Evolutionary conservation across 257 asterid species (phyloP).

Genomic region (Lithospermum erythrorhizon): DNA sequence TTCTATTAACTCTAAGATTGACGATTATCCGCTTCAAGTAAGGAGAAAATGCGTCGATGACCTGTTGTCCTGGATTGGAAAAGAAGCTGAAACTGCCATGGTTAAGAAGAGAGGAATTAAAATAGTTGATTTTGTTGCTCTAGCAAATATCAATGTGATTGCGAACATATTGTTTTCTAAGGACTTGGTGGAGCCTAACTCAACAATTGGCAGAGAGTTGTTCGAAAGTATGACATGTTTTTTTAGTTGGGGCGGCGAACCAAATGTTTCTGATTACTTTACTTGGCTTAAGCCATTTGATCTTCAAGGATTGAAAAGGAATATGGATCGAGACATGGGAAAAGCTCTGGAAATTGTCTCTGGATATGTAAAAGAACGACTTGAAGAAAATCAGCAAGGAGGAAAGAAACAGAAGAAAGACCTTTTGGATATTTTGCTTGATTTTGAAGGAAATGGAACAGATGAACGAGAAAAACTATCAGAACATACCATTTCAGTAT

Average conservation of each 20-base stretch:
- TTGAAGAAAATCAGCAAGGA: conserved; percentile 22
- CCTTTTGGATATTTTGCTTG: conserved; percentile 48
- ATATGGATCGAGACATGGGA: conserved; percentile 16
- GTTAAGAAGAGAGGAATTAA: conserved; percentile 20
- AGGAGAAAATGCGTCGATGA: conserved; percentile 31
- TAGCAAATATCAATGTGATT: conserved; percentile 35
- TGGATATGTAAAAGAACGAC: conserved; percentile 36
- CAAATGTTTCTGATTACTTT: conserved; percentile 41
- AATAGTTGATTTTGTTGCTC: conserved; percentile 30
- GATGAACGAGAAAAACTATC: conserved; percentile 42
- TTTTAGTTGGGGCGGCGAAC: conserved; percentile 32
- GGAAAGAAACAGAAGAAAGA: conserved; percentile 32
- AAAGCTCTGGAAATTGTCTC: conserved; percentile 28
- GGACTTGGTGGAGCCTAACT: conserved; percentile 31
- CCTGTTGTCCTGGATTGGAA: conserved; percentile 39
- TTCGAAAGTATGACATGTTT: conserved; percentile 41
- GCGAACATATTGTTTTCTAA: conserved; percentile 43
- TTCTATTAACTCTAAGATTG: too few species aligned
- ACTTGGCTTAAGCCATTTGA: conserved; percentile 37
- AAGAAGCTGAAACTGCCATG: conserved; percentile 16
- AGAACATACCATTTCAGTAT: conserved; percentile 18
- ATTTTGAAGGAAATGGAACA: conserved; percentile 47
- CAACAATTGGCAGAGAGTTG: conserved; percentile 17
- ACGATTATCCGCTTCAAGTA: conserved; percentile 11
- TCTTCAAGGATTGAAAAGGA: conserved; percentile 33